These are phyloP conservation scores for Arxiozyma telluris DNA, from an alignment of 1,139 yeast genomes.

Conservation along the genomic window DNA sequence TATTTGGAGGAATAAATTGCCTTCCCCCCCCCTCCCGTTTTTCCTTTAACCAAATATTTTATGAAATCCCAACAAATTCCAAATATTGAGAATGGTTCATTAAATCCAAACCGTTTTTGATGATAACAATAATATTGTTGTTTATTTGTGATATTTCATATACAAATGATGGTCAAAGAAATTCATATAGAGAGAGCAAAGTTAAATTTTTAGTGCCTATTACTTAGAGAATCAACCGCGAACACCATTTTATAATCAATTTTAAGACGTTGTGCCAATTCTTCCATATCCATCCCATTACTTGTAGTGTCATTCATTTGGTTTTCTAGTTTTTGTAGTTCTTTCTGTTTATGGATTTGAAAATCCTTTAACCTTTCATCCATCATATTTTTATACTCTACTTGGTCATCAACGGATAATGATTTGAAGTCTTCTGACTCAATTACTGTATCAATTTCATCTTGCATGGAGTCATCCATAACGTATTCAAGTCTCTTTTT, in stretches of 20 bases:
- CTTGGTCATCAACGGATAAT: conserved; percentile 31
- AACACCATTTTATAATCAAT: conserved; percentile 36
- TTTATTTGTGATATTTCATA: too few species aligned
- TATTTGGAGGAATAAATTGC: background rate
- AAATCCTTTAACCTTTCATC: conserved; percentile 19
- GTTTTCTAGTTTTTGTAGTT: conserved; percentile 20
- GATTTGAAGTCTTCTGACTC: conserved; percentile 33
- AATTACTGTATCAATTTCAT: conserved; percentile 31
- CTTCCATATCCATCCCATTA: conserved; percentile 37
- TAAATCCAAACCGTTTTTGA: too few species aligned
- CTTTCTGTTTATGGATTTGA: conserved; percentile 19
- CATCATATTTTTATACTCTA: conserved; percentile 25
- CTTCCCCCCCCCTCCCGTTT: too few species aligned
- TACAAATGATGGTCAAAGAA: too few species aligned
- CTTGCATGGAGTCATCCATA: conserved; percentile 32
- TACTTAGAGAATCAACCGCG: background rate
- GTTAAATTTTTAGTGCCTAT: background rate
- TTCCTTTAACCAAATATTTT: background rate
- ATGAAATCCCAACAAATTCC: too few species aligned
- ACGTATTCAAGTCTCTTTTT: conserved; percentile 31
- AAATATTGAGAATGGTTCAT: background rate
- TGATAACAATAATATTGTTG: background rate
- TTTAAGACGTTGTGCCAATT: conserved; percentile 35
- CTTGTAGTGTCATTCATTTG: conserved; percentile 19
- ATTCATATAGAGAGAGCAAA: background rate